These are phyloP conservation scores for Penicillium verrucosum DNA, from an alignment of 2,329 filamentous ascomycete species.

Conservation along the genomic window DNA sequence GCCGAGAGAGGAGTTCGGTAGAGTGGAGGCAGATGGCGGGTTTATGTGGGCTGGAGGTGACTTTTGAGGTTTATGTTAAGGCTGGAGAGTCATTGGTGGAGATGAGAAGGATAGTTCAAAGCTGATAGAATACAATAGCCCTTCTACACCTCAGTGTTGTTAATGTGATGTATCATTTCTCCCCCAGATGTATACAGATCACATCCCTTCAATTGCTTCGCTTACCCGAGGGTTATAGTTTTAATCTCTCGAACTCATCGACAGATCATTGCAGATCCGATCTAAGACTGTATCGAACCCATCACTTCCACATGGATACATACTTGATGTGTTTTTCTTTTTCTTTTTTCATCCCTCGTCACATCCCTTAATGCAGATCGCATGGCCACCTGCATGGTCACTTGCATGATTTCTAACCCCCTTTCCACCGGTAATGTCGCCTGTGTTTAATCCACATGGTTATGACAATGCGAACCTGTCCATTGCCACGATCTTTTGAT, in stretches of 20 bases:
- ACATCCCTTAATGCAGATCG: slow-evolving; percentile 14
- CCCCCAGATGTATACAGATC: not conserved
- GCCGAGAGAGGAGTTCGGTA: slow-evolving; percentile 31
- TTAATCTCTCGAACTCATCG: not conserved
- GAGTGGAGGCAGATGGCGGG: slow-evolving; percentile 38
- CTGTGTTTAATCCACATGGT: slow-evolving; percentile 9
- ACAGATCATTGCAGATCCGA: not conserved
- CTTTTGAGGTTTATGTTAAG: slow-evolving; percentile 35
- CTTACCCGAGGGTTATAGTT: not conserved
- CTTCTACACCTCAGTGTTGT: not conserved
- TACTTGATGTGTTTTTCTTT: not conserved
- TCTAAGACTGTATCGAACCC: not conserved
- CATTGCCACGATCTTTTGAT: not conserved
- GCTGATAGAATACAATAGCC: no score
- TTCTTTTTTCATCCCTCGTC: not conserved
- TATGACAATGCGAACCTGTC: not conserved
- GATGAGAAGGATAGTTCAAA: slow-evolving; percentile 27
- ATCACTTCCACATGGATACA: not conserved
- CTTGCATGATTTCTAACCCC: slow-evolving; percentile 8
- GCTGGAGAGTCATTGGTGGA: slow-evolving; percentile 37
- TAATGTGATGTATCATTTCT: not conserved
- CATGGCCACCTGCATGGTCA: slow-evolving; percentile 5
- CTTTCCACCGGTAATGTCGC: slow-evolving; percentile 7
- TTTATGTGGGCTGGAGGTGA: slow-evolving; percentile 33
- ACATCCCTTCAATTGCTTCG: not conserved